These are phyloP conservation scores for Cercospora berteroae DNA, from an alignment of 2,329 filamentous ascomycete genomes.

Conservation along the genomic window DNA sequence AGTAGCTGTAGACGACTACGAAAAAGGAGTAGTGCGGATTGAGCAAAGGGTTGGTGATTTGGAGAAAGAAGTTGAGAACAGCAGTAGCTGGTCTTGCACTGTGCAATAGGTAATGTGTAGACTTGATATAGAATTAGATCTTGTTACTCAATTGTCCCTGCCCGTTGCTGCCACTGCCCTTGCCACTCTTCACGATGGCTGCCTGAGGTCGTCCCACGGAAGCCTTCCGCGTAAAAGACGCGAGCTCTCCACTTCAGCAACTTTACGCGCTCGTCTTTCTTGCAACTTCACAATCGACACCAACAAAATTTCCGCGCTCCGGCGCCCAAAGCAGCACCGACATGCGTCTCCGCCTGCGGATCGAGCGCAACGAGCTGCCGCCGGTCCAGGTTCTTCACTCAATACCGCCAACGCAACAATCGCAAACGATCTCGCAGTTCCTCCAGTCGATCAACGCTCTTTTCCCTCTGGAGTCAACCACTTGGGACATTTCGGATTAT, in stretches of 20 bases:
- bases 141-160: neutral
- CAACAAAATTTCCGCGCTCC: neutral
- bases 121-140: neutral
- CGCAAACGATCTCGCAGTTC: constrained; percentile 67
- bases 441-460: constrained; percentile 76
- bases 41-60: constrained; percentile 50
- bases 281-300: neutral
- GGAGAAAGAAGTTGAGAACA: constrained; percentile 57
- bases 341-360: constrained; percentile 71
- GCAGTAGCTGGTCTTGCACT: constrained; percentile 30
- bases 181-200: neutral
- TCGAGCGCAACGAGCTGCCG: constrained; percentile 72
- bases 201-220: neutral
- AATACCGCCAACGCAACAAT: constrained; percentile 44
- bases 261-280: neutral
- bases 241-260: neutral
- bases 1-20: constrained; percentile 75
- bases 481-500: constrained; percentile 91
- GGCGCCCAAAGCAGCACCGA: neutral
- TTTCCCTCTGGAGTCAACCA: constrained; percentile 73
- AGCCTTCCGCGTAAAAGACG: neutral
- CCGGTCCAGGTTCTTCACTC: constrained; percentile 71
- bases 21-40: constrained; percentile 57
- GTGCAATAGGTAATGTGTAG: constrained; percentile 26
- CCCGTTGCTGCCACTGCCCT: neutral